Percentiles rank a stretch among this genome's conserved stretches.
Evolutionary conservation across 2,329 filamentous ascomycete species (phyloP).

Genomic region (Fusarium sp.): DNA sequence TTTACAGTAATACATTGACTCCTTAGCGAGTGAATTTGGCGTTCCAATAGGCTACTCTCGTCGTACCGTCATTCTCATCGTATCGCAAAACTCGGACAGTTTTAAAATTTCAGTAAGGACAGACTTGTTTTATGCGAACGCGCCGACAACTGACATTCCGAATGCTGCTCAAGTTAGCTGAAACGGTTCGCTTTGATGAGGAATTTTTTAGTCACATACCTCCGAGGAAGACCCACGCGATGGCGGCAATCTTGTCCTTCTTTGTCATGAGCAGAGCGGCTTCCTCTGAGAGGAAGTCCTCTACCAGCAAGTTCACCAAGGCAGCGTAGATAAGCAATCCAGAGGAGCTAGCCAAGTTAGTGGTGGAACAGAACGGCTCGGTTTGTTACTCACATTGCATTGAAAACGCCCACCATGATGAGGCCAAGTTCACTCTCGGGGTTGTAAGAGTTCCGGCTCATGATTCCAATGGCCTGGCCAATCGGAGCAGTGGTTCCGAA

Average conservation of each 20-base stretch:
- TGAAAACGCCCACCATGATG: conserved; percentile 76
- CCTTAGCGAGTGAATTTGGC: too few relatives aligned
- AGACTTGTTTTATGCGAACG: conserved; percentile 25
- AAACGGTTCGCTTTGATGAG: not conserved
- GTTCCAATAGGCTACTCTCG: too few relatives aligned
- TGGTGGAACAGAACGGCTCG: accelerated
- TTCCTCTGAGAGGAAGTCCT: conserved; percentile 76
- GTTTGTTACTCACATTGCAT: conserved; percentile 68
- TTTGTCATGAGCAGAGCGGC: conserved; percentile 64
- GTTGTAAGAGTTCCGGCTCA: conserved; percentile 71
- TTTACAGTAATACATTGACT: too few relatives aligned
- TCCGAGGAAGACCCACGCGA: conserved; percentile 66
- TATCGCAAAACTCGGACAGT: too few relatives aligned
- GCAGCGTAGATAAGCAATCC: conserved; percentile 75
- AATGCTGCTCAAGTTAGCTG: conserved; percentile 25
- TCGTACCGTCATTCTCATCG: too few relatives aligned
- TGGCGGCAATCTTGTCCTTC: conserved; percentile 69
- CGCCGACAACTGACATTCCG: conserved; percentile 39
- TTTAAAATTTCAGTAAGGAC: not conserved
- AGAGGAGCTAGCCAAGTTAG: conserved; percentile 63
- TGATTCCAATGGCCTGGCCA: conserved; percentile 75
- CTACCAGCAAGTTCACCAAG: conserved; percentile 74
- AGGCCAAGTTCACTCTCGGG: conserved; percentile 75
- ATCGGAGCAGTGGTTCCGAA: conserved; percentile 77
- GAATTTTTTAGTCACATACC: conserved; percentile 54